A percentile compares a stretch with the other conserved stretches of the same genome.
These are phyloP conservation scores for Fusarium tupiense DNA, from an alignment of 2,329 filamentous ascomycete genomes.

Conservation along the genomic window DNA sequence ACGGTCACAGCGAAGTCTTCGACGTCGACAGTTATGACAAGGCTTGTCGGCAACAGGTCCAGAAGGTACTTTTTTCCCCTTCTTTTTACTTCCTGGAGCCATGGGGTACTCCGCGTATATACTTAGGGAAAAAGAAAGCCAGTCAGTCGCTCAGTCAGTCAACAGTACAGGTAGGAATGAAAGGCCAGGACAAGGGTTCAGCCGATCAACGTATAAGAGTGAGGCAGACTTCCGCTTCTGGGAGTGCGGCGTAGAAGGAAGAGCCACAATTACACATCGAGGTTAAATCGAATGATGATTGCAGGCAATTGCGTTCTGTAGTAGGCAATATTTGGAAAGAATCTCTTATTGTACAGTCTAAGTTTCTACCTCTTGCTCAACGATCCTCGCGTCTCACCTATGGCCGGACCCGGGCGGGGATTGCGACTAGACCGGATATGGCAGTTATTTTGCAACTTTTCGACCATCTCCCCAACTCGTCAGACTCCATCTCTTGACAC, in stretches of 20 bases:
- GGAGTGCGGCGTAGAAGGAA: slow-evolving; percentile 27
- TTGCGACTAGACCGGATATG: slow-evolving; percentile 42
- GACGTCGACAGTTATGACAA: slow-evolving; percentile 65
- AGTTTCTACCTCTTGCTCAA: slow-evolving; percentile 8
- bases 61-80: slow-evolving; percentile 41
- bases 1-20: slow-evolving; percentile 63
- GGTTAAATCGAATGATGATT: slow-evolving; percentile 19
- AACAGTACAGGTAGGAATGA: slow-evolving; percentile 11
- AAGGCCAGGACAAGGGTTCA: slow-evolving; percentile 19
- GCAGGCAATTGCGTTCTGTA: slow-evolving; percentile 3
- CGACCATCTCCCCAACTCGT: neutral
- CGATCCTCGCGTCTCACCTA: slow-evolving; percentile 6
- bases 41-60: slow-evolving; percentile 46
- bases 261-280: slow-evolving; percentile 32
- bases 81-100: slow-evolving; percentile 38
- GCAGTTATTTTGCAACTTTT: slow-evolving; percentile 46
- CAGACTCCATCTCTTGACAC: slow-evolving; percentile 14
- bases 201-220: slow-evolving; percentile 30
- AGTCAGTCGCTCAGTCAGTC: neutral
- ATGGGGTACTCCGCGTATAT: slow-evolving; percentile 25
- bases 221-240: slow-evolving; percentile 12
- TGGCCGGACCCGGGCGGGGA: slow-evolving; percentile 30
- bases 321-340: neutral
- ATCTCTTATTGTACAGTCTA: slow-evolving; percentile 9
- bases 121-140: neutral